Evolutionary conservation across 73 alveolate species (phyloP), one percentile per base, ranked within the genome.

Genomic region (Stentor coeruleus): DNA sequence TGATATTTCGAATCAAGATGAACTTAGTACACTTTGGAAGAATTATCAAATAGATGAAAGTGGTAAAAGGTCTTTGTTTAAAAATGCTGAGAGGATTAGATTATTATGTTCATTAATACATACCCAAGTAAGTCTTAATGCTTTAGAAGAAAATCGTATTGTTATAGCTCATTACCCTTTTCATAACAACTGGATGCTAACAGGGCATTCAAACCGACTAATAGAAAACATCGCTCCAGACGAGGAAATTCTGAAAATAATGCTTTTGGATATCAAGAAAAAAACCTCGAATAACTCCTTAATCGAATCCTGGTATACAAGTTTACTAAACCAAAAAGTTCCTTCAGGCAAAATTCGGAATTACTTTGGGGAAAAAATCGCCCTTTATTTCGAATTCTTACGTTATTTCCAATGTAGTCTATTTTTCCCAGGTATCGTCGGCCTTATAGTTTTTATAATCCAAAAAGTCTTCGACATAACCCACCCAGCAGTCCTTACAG

Each of bases 361-460:
- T 38, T 85, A 85, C 40, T 85, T 58, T 79, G 91, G 91, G 3
- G 91, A 85, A 37, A 85, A 85, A 37, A 82, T 85, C 33, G 91
- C 91, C 20, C 80, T 85, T 11, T 85, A 85, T 35, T 85, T 85
- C 76, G 41, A 42, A 36, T 85, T 85, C 59, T 35, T 85, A 3
- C 76, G 86, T 59, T 57, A 72, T 37, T 85, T 77, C 59, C 57
- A 85, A n/a, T 58, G 55, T 41, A 72, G 83, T 57, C 83, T 49
- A 11, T 20, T 49, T 20, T 20, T 49, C 20, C 66, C 66, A 58
- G 88, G 90, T 26, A 30, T 85, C 2, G 28, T 85, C 14, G 89
- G 91, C 15, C 42, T 85, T 20, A 40, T 76, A 3, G 49, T 82
- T 30, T 60, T 77, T 35, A 82, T 74, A 20, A 59, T 85, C 0